Base-by-base conservation (phyloP, 371 early-diverging fungal species). In the Mortierella sp. region DNA sequence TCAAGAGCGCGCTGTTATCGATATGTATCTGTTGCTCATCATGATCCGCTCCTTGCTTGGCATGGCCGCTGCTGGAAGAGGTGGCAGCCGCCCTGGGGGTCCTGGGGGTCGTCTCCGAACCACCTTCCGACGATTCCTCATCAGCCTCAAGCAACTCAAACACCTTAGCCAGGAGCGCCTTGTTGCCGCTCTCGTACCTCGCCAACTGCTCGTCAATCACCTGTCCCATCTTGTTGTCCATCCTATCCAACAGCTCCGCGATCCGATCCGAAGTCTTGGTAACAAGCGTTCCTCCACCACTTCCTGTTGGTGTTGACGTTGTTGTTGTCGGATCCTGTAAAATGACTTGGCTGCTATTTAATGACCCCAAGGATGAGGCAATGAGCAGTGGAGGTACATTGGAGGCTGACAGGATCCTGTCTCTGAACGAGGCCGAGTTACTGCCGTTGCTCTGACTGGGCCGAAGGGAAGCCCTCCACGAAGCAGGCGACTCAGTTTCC, bases 181-280 rank as follows among this genome's bases (percentile, higher is more conserved):
- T 75, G 73, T 83, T 83, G 10, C 74, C 77, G 18, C 71, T 79
- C 48, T 83, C 80, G 32, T 74, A 80, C 65, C 80, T 70, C 14
- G 75, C 46, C 48, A 83, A 55, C 32, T 83, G 83, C 46, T 83
- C 83, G 71, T 83, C 83, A 70, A 81, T 74, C 41, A 84, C 70
- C 54, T 73, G 72, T 3, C 81, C 71, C 75, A 84, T 71, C 71
- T 46, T 71, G 38, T 71, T 63, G 24, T 84, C 84, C 81, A 84
- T 76, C 10, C 38, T 41, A 41, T 84, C 81, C 74, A 84, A 43
- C 32, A 84, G 63, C 54, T 84, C 84, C 4, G 76, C 74, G 21
- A 84, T 80, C 21, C 81, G 74, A 24, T 84, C 79, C 10, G 84
- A 81, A 3, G 84, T 84, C 56, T 72, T 80, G 49, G 71, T 71